Evolutionary conservation across 768 basidiomycete genomes (phyloP).

Genomic region (Pholiota conissans): DNA sequence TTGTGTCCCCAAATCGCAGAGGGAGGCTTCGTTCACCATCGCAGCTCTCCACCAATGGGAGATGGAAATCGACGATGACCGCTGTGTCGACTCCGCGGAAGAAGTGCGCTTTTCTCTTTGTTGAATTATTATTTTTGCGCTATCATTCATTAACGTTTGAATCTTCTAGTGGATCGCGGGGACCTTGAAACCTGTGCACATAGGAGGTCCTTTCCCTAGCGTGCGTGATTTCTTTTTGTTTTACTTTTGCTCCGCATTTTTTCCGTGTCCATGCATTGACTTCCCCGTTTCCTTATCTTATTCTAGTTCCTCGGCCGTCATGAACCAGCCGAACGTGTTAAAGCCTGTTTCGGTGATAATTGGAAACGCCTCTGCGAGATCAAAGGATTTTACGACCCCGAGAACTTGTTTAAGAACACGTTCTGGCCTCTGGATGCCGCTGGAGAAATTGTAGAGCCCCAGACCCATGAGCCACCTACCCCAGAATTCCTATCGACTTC

Average conservation of each 20-base stretch:
- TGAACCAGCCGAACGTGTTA: conserved; percentile 61
- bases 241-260: neutral
- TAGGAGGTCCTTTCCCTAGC: conserved; percentile 83
- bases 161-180: conserved; percentile 75
- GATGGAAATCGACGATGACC: conserved; percentile 74
- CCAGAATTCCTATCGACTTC: conserved; percentile 33
- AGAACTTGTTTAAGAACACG: conserved; percentile 70
- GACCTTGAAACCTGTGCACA: conserved; percentile 67
- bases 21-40: conserved; percentile 81
- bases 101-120: conserved; percentile 46
- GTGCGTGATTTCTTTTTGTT: conserved; percentile 46
- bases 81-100: conserved; percentile 82
- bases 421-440: conserved; percentile 76
- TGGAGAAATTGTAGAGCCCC: conserved; percentile 53
- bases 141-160: conserved; percentile 3
- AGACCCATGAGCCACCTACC: conserved; percentile 63
- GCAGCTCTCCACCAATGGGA: conserved; percentile 94
- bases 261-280: neutral
- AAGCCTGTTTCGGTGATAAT: conserved; percentile 71
- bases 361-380: conserved; percentile 70
- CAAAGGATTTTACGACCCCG: conserved; percentile 78
- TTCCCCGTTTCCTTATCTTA: conserved; percentile 14
- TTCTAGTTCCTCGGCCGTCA: conserved; percentile 73
- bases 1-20: conserved; percentile 75
- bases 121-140: conserved; percentile 5